Evolutionary conservation across 192 early-diverging fungal genomes (phyloP), one percentile per base, ranked within the genome.

Genomic region (Glomus cerebriforme): DNA sequence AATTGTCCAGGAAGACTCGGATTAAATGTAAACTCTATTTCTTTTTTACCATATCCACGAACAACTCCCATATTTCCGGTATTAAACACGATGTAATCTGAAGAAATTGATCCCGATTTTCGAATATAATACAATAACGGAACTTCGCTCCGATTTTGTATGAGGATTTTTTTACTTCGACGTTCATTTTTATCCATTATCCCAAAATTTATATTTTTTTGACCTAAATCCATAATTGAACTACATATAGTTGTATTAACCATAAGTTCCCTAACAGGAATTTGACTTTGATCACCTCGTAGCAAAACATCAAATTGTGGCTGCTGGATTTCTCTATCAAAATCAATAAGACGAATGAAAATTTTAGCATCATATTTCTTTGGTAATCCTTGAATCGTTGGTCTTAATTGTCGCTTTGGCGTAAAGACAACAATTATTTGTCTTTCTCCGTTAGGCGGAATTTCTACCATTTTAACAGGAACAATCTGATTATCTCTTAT

Each of bases 151-250:
- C 94, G 93, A 82, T 99, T 98, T 70, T 95, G 92, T 47, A 98
- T 90, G 12, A 95, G 85, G 29, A 99, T 94, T 22, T 92, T 90
- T 81, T 97, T 97, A 58, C 92, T 94, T 58, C 94, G 88, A 59
- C 90, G 88, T 81, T 93, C 92, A 81, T 96, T 94, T 59, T 92
- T 91, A 81, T 98, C 95, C 72, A 98, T 87, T 27, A 89, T 87
- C 37, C 98, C 98, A 85, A 99, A 97, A 73, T 98, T 98, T 85
- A 98, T 98, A 83, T 96, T 94, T 80, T 95, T 95, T 81, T 99
- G 98, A 26, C 96, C 96, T 1, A 99, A 83, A 54, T 96, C 96
- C 89, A 99, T 95, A 54, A 94, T 86, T 7, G 95, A 93, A 31
- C 92, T 86, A 76, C 92, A 94, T 27, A 98, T 87, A 5, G 93